A percentile compares a stretch with the other conserved stretches of the same genome.
Evolutionary conservation across 768 basidiomycete species (phyloP).

Genomic region (Amanita phalloides): DNA sequence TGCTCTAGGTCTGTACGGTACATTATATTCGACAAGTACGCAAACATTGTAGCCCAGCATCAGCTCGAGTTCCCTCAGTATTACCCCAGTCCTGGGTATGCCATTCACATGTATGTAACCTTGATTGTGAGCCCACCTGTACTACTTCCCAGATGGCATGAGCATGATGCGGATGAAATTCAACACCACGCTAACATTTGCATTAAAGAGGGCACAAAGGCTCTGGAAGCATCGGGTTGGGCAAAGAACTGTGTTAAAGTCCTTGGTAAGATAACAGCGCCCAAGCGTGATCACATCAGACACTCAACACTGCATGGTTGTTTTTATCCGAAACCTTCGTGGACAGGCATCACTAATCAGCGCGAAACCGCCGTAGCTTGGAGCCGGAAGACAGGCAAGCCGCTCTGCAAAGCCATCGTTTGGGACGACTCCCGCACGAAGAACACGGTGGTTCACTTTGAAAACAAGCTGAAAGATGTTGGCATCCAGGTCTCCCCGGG

Average conservation of each 20-base stretch:
- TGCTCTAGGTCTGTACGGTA: conserved; percentile 72
- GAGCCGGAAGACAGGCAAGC: conserved; percentile 84
- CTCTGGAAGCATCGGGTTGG: conserved; percentile 71
- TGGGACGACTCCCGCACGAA: conserved; percentile 97
- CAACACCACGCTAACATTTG: conserved; percentile 64
- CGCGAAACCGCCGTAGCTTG: conserved; percentile 93
- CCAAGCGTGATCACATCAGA: conserved; percentile 12
- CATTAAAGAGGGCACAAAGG: conserved; percentile 59
- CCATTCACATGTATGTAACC: background rate
- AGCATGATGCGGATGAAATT: conserved; percentile 84
- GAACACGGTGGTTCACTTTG: conserved; percentile 70
- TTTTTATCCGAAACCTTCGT: conserved; percentile 9
- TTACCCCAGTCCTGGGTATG: conserved; percentile 77
- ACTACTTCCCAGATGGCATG: conserved; percentile 67
- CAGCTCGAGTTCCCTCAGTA: conserved; percentile 94
- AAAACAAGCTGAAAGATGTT: conserved; percentile 54
- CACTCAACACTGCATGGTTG: background rate
- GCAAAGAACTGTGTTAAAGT: conserved; percentile 75
- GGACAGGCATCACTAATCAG: conserved; percentile 87
- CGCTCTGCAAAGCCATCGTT: conserved; percentile 82
- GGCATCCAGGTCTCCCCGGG: conserved; percentile 69
- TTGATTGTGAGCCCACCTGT: background rate
- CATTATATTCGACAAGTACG: conserved; percentile 81
- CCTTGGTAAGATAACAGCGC: conserved; percentile 52
- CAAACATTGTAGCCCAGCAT: conserved; percentile 79